These are phyloP conservation scores for Wickerhamiella alocasiicola DNA, from an alignment of 805 yeast species.

Conservation along the genomic window DNA sequence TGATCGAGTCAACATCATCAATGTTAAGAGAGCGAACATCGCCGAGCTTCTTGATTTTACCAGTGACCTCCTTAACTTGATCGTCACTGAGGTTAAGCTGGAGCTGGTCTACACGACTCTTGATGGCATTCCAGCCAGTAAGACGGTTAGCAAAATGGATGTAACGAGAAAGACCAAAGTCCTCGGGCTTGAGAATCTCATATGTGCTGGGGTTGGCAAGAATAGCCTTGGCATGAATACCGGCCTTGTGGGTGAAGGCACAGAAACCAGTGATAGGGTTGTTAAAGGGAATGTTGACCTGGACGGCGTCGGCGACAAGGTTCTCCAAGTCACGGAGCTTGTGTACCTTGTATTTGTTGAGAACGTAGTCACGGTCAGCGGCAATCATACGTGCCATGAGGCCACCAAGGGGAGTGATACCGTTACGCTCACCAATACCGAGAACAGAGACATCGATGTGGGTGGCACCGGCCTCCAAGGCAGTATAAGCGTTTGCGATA, in stretches of 20 bases:
- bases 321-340: conserved; percentile 92
- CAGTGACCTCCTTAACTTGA: conserved; percentile 89
- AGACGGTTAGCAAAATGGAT: conserved; percentile 96
- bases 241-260: conserved; percentile 99
- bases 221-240: conserved; percentile 97
- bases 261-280: conserved; percentile 99
- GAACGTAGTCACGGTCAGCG: conserved; percentile 91
- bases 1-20: conserved; percentile 95
- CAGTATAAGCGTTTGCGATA: conserved; percentile 96
- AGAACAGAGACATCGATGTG: conserved; percentile 89
- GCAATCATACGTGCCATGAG: conserved; percentile 99
- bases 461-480: conserved; percentile 94
- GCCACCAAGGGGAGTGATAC: conserved; percentile 95
- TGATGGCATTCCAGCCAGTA: conserved; percentile 99
- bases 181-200: conserved; percentile 88
- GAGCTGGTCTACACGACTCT: conserved; percentile 94
- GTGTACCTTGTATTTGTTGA: conserved; percentile 87
- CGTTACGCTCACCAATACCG: conserved; percentile 98
- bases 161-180: conserved; percentile 90
- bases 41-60: conserved; percentile 85
- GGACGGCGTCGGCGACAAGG: conserved; percentile 93
- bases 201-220: conserved; percentile 98
- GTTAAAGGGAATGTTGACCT: conserved; percentile 94
- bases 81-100: conserved; percentile 80
- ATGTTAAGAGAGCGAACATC: conserved; percentile 89